Base-by-base conservation (phyloP, 2,329 filamentous ascomycete species). In the Talaromyces sp. region DNA sequence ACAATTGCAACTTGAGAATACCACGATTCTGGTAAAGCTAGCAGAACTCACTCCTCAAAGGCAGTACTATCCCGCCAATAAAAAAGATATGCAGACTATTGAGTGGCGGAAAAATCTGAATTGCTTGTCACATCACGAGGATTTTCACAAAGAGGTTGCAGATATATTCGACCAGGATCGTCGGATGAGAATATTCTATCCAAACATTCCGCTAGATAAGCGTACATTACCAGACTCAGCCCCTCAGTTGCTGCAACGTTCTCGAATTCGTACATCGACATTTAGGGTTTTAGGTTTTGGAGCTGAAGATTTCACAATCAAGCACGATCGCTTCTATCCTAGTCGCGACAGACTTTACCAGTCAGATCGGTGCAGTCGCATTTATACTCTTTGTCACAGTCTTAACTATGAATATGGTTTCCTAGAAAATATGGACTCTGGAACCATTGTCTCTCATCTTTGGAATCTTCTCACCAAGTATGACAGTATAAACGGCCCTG, bases 11-110 rank as follows among this genome's bases (percentile, higher is more conserved):
- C 24, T 65, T 0, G 74, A 75, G 0, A 75, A 83, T 5, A 60
- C 77, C 1, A 52, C 70, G 1, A 60, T 82, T 0, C 71, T 86
- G 0, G 3, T 43, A 0, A n/a, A 69, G 0, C 79, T 86, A 33
- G 75, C 80, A 0, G 14, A 62, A 0, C 70, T 86, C 0, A 80
- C 81, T 0, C 84, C 84, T 0, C 10, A 9, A 2, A 72, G 83
- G 16, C 35, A 45, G 0, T 87, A 78, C 64, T 87, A 86, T 65
- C 72, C 72, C 14, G 57, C 43, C 41, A 63, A 69, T 57, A 66
- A 70, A 52, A 65, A 69, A 14, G 73, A 75, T 0, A 86, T 87
- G 83, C 82, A 87, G 62, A 75, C 56, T 0, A 75, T 85, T 2
- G 1, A 14, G 0, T 87, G 85, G 85, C 62, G 70, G 0, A 0